Base-by-base conservation (phyloP, 345 rosid genomes). In the Luvunga scandens region DNA sequence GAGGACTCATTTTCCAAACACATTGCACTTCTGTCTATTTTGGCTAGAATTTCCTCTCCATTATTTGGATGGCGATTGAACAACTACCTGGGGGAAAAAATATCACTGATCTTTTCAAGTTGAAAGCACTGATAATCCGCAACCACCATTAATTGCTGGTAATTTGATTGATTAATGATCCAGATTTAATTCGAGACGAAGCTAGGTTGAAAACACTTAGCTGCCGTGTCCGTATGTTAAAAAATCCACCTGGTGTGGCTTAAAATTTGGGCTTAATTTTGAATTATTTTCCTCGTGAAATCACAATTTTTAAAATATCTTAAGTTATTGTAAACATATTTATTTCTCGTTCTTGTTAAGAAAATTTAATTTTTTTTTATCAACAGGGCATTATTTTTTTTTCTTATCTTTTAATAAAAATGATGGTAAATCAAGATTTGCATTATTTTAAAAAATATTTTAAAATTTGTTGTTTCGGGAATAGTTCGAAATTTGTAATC, bases 71-170 rank as follows among this genome's bases (percentile, higher is more conserved):
- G 9, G 63, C 22, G 78, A 75, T 62, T 28, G 14, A 31, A 19
- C 71, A 75, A 75, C 78, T 45, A 65, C 70, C 61, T 3, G 19
- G 25, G 63, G 25, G 57, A 22, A 48, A 1, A 28, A 65, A 75
- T 75, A 10, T 31, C 63, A 42, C 24, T 48, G 7, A 19, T 45
- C 25, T 31, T 50, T 48, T 65, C 21, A 75, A 64, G 45, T n/a
- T 75, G 3, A 75, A 30, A 50, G 7, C 25, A 1, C 10, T 5
- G 14, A n/a, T 18, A 39, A 39, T 18, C 45, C 8, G 6, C 48
- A 16, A 0, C 64, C 2, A 1, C 45, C 65, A 56, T 13, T 72
- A 72, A 55, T 71, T 19, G 22, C 16, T 55, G 2, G 21, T 21
- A 34, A 6, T 18, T 7, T 21, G 70, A 34, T 8, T 66, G 39